A percentile compares a stretch with the other conserved stretches of the same genome.
These are phyloP conservation scores for Dendrobium huoshanense DNA, from an alignment of 106 monocot genomes.

Conservation along the genomic window DNA sequence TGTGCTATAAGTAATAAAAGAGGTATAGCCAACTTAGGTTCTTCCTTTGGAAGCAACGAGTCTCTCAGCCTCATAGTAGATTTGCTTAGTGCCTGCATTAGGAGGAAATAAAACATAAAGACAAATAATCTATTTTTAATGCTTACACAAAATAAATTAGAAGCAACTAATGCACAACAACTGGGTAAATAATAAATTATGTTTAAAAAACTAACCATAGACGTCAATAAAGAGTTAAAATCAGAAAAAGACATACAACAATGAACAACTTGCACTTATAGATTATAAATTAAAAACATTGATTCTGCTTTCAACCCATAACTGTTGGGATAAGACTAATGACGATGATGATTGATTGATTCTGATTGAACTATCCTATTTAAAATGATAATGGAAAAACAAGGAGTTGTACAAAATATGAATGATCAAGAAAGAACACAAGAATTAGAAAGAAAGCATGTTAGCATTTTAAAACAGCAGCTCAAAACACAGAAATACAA, in stretches of 20 bases:
- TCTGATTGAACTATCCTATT: neutral
- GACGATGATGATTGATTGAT: neutral
- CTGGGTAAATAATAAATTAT: neutral
- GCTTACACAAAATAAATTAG: neutral
- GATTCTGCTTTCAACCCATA: neutral
- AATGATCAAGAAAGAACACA: neutral
- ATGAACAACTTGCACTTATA: neutral
- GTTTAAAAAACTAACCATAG: neutral
- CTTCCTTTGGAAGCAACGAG: slow-evolving; percentile 87
- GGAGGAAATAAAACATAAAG: neutral
- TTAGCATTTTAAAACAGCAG: neutral
- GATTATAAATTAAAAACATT: neutral
- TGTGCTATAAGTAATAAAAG: slow-evolving; percentile 89
- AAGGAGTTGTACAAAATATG: neutral
- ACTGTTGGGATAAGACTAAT: neutral
- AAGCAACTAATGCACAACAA: neutral
- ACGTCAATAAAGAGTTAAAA: neutral
- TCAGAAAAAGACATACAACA: neutral
- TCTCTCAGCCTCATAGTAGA: slow-evolving; percentile 89
- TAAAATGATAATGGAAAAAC: neutral
- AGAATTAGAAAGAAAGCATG: neutral
- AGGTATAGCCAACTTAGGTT: slow-evolving; percentile 87
- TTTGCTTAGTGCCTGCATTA: slow-evolving; percentile 68
- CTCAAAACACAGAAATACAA: neutral
- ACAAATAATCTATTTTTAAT: neutral